A percentile compares a stretch with the other conserved stretches of the same genome.
Conservation (phyloP, 345 rosid species). For the Abelmoschus esculentus region DNA sequence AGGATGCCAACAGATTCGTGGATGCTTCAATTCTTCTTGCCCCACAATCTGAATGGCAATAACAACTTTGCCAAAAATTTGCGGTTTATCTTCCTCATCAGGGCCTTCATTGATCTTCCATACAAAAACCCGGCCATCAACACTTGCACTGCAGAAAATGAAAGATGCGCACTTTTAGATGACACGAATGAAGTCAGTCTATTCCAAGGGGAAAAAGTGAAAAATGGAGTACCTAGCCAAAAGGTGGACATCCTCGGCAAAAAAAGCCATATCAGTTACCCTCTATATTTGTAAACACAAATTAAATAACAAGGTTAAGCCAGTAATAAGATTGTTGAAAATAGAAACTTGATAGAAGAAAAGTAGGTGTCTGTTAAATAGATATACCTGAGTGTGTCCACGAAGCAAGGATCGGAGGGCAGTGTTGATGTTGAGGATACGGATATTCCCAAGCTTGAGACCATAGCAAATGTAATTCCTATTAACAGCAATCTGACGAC, state of each 20-base stretch:
- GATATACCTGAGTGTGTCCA: constrained; percentile 49
- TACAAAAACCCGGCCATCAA: constrained; percentile 51
- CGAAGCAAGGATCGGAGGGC: constrained; percentile 70
- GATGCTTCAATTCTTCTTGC: constrained; percentile 41
- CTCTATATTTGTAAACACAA: constrained; percentile 7
- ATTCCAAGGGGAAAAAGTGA: neutral
- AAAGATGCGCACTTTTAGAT: constrained; percentile 1
- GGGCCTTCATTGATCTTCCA: constrained; percentile 66
- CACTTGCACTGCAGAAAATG: constrained; percentile 44
- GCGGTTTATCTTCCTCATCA: constrained; percentile 68
- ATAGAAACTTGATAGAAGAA: neutral
- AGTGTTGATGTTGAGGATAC: constrained; percentile 66
- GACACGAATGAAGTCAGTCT: neutral
- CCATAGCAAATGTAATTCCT: constrained; percentile 70
- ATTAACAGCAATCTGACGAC: constrained; percentile 76
- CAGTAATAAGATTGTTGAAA: neutral
- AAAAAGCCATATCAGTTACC: constrained; percentile 54
- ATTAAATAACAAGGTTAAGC: neutral
- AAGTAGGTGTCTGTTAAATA: neutral
- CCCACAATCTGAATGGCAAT: constrained; percentile 47
- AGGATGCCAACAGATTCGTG: constrained; percentile 75
- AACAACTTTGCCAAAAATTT: constrained; percentile 48
- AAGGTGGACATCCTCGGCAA: constrained; percentile 80
- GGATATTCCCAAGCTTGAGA: constrained; percentile 62
- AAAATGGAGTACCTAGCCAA: constrained; percentile 50